These are phyloP conservation scores for Aeminium ludgeri DNA, from an alignment of 495 filamentous ascomycete genomes.

Conservation along the genomic window DNA sequence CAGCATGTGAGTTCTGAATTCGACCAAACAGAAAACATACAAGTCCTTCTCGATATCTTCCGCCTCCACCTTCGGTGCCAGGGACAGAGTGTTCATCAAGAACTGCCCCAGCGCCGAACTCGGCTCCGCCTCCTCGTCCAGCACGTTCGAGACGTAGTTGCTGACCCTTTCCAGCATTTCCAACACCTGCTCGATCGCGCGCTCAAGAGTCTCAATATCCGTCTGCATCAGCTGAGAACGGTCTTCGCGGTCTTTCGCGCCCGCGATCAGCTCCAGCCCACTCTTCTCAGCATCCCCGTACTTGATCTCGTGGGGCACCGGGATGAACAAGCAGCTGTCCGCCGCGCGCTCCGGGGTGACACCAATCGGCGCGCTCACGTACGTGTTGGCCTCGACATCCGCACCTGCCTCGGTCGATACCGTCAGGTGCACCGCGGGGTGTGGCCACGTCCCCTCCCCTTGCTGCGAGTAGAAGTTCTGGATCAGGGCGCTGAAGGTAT, in stretches of 20 bases:
- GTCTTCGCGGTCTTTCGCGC: slow-evolving; percentile 62
- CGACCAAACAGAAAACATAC: slow-evolving; percentile 29
- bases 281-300: slow-evolving; percentile 75
- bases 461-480: slow-evolving; percentile 98
- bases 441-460: slow-evolving; percentile 89
- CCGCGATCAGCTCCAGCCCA: slow-evolving; percentile 70
- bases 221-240: slow-evolving; percentile 54
- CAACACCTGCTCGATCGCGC: slow-evolving; percentile 66
- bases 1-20: neutral
- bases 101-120: slow-evolving; percentile 84
- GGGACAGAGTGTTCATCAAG: slow-evolving; percentile 72
- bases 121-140: slow-evolving; percentile 48
- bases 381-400: slow-evolving; percentile 71
- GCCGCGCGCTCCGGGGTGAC: slow-evolving; percentile 86
- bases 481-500: slow-evolving; percentile 94
- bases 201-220: slow-evolving; percentile 76
- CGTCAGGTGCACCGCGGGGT: slow-evolving; percentile 90
- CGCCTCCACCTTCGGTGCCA: slow-evolving; percentile 84
- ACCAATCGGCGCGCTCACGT: slow-evolving; percentile 87
- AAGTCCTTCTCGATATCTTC: slow-evolving; percentile 88
- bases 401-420: slow-evolving; percentile 73
- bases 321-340: slow-evolving; percentile 90
- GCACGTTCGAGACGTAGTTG: slow-evolving; percentile 73
- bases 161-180: slow-evolving; percentile 77
- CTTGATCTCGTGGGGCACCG: slow-evolving; percentile 81